phyloP scores from a whole-genome alignment of 2,329 filamentous ascomycete species.

The Penicillium sumatraense region DNA sequence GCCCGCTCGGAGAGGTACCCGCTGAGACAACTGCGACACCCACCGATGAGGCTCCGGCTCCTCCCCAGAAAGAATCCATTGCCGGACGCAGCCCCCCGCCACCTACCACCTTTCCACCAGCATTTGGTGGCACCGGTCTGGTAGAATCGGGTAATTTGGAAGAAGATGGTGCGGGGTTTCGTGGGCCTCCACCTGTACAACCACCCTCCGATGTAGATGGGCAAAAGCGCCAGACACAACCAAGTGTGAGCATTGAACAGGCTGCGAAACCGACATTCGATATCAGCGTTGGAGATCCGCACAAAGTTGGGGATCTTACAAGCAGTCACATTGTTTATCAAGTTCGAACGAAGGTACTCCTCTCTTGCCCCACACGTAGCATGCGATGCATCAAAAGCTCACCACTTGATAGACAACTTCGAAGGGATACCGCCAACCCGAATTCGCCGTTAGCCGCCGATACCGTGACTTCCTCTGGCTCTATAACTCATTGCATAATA shows the following conservation, averaged over 20 bases:
- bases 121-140: conserved; percentile 55
- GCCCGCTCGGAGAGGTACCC: conserved; percentile 59
- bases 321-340: conserved; percentile 98
- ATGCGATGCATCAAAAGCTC: not conserved
- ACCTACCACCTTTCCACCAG: conserved; percentile 48
- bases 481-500: conserved; percentile 90
- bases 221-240: conserved; percentile 61
- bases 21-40: conserved; percentile 41
- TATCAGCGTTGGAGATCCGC: conserved; percentile 92
- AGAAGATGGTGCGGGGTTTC: conserved; percentile 69
- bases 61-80: conserved; percentile 63
- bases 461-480: conserved; percentile 98
- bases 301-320: conserved; percentile 96
- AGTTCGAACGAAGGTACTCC: conserved; percentile 81
- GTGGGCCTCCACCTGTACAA: conserved; percentile 64
- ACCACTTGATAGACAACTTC: conserved; percentile 73
- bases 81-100: conserved; percentile 42
- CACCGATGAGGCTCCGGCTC: conserved; percentile 59
- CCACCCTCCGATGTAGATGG: conserved; percentile 49
- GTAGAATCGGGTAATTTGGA: conserved; percentile 73
- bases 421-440: conserved; percentile 89
- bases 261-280: conserved; percentile 89
- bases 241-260: conserved; percentile 89
- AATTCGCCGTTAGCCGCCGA: conserved; percentile 90
- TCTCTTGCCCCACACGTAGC: conserved; percentile 1